phyloP scores from a whole-genome alignment of 768 basidiomycete species.

The Leccinum olivaceopallidum region DNA sequence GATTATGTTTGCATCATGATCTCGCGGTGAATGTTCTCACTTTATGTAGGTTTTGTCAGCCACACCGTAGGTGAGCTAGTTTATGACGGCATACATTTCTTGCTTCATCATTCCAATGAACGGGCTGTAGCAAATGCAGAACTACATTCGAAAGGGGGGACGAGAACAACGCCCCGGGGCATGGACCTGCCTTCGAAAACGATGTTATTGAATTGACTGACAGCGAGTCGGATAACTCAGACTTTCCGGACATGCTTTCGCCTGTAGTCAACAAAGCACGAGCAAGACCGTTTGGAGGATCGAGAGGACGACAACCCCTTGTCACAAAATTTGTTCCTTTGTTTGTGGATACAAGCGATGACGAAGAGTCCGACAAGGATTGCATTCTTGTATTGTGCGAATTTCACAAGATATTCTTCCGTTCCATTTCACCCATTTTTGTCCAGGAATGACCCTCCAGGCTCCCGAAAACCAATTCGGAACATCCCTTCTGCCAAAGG shows the following conservation, averaged over 20 bases:
- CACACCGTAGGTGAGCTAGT: constrained; percentile 12
- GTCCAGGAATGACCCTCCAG: constrained; percentile 48
- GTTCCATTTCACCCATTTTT: constrained; percentile 5
- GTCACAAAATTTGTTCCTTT: constrained; percentile 18
- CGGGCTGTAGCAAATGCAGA: constrained; percentile 5
- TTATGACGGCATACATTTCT: neutral
- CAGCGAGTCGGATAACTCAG: constrained; percentile 24
- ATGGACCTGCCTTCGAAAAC: neutral
- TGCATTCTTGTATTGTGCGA: constrained; percentile 43
- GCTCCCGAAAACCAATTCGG: constrained; percentile 47
- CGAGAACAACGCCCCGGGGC: neutral
- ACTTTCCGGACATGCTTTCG: constrained; percentile 26
- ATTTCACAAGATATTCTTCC: neutral
- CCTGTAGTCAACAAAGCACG: constrained; percentile 20
- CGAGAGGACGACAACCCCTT: constrained; percentile 11
- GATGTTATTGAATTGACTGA: constrained; percentile 35
- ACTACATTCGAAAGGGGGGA: constrained; percentile 1
- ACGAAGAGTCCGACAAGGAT: constrained; percentile 34
- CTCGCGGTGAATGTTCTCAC: neutral
- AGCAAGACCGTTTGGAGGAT: constrained; percentile 3
- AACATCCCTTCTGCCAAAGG: constrained; percentile 8
- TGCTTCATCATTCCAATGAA: neutral
- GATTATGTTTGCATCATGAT: neutral
- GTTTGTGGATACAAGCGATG: constrained; percentile 34
- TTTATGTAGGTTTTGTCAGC: constrained; percentile 11